Conservation (phyloP, 352 stramenopile species). For the Aphanomyces euteiches region DNA sequence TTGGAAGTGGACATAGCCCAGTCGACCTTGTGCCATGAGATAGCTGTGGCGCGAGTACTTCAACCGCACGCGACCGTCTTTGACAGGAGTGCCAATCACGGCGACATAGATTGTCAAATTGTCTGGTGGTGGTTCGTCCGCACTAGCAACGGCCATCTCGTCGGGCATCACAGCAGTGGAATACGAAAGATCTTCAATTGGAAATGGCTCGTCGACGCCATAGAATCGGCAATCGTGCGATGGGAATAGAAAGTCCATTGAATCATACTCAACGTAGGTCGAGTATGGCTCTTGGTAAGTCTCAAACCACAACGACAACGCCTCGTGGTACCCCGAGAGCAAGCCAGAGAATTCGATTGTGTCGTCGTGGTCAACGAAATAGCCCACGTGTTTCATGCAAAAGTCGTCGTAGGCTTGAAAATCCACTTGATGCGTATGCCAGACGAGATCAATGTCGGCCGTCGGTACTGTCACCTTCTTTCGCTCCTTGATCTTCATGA, state of each 20-base stretch:
- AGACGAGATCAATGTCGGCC: constrained; percentile 20
- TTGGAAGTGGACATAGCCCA: not conserved
- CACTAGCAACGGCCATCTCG: not conserved
- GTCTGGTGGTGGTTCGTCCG: not conserved
- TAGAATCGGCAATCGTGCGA: constrained; percentile 7
- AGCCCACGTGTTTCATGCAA: not conserved
- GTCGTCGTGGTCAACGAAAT: constrained; percentile 7
- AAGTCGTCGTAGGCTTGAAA: not conserved
- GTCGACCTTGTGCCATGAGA: not conserved
- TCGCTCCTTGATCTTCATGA: constrained; percentile 7
- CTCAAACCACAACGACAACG: not conserved
- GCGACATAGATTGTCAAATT: not conserved
- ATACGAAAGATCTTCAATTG: not conserved
- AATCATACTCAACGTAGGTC: not conserved
- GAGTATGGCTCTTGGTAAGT: constrained; percentile 8
- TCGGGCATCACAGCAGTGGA: not conserved
- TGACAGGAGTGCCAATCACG: constrained; percentile 13
- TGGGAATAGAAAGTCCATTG: not conserved
- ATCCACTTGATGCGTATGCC: not conserved
- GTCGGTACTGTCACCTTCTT: constrained; percentile 24
- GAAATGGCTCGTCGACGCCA: not conserved
- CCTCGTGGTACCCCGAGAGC: not conserved
- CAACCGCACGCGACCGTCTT: constrained; percentile 2
- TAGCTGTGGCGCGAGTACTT: not conserved
- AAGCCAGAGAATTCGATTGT: not conserved